Conservation (phyloP, 805 yeast species). For the Ogataea allantospora region DNA sequence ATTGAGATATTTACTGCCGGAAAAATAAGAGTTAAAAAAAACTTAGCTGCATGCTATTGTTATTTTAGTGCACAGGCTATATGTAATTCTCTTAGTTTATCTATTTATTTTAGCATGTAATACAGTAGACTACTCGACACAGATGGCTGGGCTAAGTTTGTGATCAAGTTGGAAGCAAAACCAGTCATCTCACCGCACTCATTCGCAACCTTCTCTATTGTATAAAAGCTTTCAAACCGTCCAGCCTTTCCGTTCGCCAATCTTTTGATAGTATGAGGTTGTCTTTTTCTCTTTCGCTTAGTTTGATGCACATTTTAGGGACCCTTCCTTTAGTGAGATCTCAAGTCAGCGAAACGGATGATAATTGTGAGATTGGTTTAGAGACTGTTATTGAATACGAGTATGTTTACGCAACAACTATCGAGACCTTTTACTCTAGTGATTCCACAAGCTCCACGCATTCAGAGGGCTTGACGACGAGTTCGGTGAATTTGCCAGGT, state of each 20-base stretch:
- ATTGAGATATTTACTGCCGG: neutral
- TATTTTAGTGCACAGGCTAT: neutral
- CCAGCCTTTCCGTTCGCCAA: no score
- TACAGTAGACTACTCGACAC: no score
- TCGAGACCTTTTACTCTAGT: neutral
- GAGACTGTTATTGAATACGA: constrained; percentile 19
- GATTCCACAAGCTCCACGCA: neutral
- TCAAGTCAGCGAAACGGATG: constrained; percentile 2
- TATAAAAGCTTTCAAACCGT: neutral
- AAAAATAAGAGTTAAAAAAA: neutral
- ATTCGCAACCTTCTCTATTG: neutral
- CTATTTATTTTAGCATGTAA: no score
- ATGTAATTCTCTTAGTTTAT: neutral
- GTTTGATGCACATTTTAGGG: neutral
- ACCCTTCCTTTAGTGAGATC: neutral
- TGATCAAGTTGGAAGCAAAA: no score
- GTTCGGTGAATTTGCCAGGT: no score
- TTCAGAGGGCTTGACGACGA: neutral
- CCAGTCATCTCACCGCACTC: neutral
- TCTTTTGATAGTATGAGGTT: no score
- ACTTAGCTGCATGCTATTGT: neutral
- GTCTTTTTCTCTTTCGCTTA: no score
- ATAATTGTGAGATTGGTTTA: constrained; percentile 17
- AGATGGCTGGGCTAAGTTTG: neutral
- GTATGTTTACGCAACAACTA: constrained; percentile 15